Evolutionary conservation across 2,329 filamentous ascomycete species (phyloP).

Genomic region (Verticillium klebahnii): DNA sequence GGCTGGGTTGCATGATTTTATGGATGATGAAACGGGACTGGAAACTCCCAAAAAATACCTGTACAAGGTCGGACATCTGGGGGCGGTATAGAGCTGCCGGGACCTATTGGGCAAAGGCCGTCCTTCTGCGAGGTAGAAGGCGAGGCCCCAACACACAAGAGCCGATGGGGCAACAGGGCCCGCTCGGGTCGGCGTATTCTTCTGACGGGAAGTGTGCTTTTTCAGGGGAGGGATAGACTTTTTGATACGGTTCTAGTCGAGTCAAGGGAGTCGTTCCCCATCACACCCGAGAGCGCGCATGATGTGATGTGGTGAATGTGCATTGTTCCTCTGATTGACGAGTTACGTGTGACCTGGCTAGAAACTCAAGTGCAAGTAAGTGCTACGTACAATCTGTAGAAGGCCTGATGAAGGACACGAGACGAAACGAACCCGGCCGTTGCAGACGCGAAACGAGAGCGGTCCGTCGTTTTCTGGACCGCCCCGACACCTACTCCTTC

Average conservation of each 20-base stretch:
- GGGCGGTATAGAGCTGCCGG: background rate
- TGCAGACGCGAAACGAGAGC: no score
- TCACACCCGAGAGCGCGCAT: background rate
- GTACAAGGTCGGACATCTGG: background rate
- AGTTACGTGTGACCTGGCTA: no score
- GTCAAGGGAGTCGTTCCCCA: background rate
- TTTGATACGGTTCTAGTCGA: background rate
- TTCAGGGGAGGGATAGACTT: background rate
- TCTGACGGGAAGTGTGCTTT: background rate
- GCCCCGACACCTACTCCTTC: background rate
- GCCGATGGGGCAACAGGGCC: background rate
- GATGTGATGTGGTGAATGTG: no score
- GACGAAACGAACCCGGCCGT: no score
- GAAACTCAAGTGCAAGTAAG: no score
- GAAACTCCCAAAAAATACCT: background rate
- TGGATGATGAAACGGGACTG: conserved; percentile 9
- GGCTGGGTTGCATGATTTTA: conserved; percentile 9
- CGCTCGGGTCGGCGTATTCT: background rate
- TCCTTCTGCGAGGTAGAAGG: background rate
- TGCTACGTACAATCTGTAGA: no score
- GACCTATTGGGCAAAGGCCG: background rate
- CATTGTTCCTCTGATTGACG: no score
- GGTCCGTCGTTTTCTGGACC: no score
- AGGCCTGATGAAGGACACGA: no score
- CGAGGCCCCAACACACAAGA: background rate